Percentiles rank a stretch among this genome's conserved stretches.
Evolutionary conservation across 148 eudicot species (phyloP).

Genomic region (Camellia granthamiana): DNA sequence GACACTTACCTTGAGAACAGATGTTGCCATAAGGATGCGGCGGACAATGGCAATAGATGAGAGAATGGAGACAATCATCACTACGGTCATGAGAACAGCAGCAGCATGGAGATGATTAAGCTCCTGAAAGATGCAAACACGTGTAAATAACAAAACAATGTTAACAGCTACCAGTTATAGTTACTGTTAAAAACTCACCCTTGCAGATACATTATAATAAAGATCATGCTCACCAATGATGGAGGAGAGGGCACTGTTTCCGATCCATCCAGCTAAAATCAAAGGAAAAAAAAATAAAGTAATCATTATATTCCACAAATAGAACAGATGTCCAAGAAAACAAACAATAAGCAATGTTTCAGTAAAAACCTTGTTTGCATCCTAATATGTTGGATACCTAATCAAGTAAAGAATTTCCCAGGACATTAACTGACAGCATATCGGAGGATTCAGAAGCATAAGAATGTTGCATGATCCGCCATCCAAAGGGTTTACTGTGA

Average conservation of each 20-base stretch:
- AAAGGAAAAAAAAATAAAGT: not conserved
- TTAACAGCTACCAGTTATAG: slow-evolving; percentile 8
- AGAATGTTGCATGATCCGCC: not conserved
- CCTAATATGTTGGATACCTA: not conserved
- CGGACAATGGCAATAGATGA: slow-evolving; percentile 87
- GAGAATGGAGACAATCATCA: slow-evolving; percentile 70
- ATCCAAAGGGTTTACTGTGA: not conserved
- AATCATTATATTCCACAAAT: slow-evolving; percentile 6
- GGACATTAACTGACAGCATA: not conserved
- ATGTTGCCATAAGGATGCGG: slow-evolving; percentile 95
- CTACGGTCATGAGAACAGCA: slow-evolving; percentile 71
- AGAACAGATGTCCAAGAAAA: not conserved
- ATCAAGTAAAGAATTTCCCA: slow-evolving; percentile 2
- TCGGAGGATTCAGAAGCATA: not conserved
- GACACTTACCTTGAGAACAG: slow-evolving; percentile 77
- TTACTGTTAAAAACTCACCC: slow-evolving; percentile 47
- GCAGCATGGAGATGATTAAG: slow-evolving; percentile 74
- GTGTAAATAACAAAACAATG: slow-evolving; percentile 13
- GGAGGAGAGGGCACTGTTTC: slow-evolving; percentile 85
- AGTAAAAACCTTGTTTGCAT: not conserved
- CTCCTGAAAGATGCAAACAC: slow-evolving; percentile 51
- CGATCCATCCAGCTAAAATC: slow-evolving; percentile 94
- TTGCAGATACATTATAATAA: slow-evolving; percentile 70
- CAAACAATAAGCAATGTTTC: not conserved
- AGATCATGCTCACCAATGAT: slow-evolving; percentile 90